Evolutionary conservation across 2,329 filamentous ascomycete genomes (phyloP).

Genomic region (Fusarium denticulatum): DNA sequence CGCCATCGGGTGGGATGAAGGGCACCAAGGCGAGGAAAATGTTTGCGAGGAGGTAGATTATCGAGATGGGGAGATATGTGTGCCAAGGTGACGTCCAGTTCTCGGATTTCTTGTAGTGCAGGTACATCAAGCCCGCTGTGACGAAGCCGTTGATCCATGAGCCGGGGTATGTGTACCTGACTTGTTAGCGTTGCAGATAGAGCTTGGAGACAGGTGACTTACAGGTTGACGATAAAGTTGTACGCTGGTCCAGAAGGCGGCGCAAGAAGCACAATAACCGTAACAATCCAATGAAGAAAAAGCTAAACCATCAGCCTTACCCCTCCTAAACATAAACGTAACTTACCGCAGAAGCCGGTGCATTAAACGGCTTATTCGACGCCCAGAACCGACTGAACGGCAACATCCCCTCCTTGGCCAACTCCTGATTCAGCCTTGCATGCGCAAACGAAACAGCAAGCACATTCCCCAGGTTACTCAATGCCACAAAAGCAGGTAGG

Average conservation of each 20-base stretch:
- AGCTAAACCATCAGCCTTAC: slow-evolving; percentile 48
- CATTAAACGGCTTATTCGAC: slow-evolving; percentile 73
- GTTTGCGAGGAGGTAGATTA: slow-evolving; percentile 62
- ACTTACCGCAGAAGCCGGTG: slow-evolving; percentile 65
- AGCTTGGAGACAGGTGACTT: rapidly evolving
- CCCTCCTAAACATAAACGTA: rapidly evolving
- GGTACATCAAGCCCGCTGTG: slow-evolving; percentile 60
- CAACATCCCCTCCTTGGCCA: slow-evolving; percentile 75
- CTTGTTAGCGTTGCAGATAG: slow-evolving; percentile 3
- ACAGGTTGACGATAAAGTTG: slow-evolving; percentile 71
- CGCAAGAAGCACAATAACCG: slow-evolving; percentile 71
- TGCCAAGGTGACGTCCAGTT: slow-evolving; percentile 65
- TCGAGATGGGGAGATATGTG: slow-evolving; percentile 57
- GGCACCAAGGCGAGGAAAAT: slow-evolving; percentile 63
- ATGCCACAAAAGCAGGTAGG: slow-evolving; percentile 66
- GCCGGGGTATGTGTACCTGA: slow-evolving; percentile 59
- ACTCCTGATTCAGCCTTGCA: slow-evolving; percentile 69
- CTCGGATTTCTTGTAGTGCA: slow-evolving; percentile 60
- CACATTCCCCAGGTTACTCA: slow-evolving; percentile 71
- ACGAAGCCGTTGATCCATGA: slow-evolving; percentile 65
- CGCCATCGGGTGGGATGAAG: slow-evolving; percentile 63
- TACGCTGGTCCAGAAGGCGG: slow-evolving; percentile 75
- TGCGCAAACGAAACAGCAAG: slow-evolving; percentile 69
- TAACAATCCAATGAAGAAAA: slow-evolving; percentile 73
- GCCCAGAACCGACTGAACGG: slow-evolving; percentile 75